Percentiles rank a stretch among this genome's conserved stretches.
These are phyloP conservation scores for Carpediemonas membranifera DNA, from an alignment of 78 protist species.

Conservation along the genomic window DNA sequence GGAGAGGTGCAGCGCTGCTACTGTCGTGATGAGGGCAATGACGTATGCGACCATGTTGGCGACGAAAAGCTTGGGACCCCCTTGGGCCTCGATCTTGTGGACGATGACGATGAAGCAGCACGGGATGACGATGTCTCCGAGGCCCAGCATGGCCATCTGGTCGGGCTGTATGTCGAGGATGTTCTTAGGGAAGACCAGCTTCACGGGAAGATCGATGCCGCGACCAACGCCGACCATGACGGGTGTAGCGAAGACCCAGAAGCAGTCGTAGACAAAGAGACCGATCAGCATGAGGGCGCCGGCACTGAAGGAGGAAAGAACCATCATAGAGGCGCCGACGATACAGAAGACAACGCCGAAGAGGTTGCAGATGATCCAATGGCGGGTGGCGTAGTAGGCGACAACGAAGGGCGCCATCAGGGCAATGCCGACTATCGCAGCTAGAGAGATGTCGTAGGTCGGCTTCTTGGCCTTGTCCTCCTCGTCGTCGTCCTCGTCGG, in stretches of 20 bases:
- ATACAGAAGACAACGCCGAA: not conserved
- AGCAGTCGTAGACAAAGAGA: slow-evolving; percentile 80
- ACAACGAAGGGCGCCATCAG: not conserved
- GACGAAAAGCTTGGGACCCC: slow-evolving; percentile 13
- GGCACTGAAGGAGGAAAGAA: not conserved
- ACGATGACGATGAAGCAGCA: slow-evolving; percentile 68
- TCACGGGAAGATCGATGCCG: slow-evolving; percentile 79
- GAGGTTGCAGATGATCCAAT: not conserved
- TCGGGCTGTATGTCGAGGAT: slow-evolving; percentile 11
- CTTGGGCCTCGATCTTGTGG: slow-evolving; percentile 51
- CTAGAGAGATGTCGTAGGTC: no score
- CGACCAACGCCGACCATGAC: slow-evolving; percentile 86
- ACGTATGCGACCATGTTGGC: slow-evolving; percentile 43
- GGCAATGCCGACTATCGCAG: no score
- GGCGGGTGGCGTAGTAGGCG: not conserved
- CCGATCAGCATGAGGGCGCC: not conserved
- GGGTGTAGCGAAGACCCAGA: slow-evolving; percentile 79
- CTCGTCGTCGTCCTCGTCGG: no score
- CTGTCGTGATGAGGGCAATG: slow-evolving; percentile 55
- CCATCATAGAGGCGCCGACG: not conserved
- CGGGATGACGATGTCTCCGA: slow-evolving; percentile 89
- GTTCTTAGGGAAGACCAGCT: slow-evolving; percentile 64
- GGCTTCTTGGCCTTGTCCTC: no score
- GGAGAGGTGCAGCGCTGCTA: slow-evolving; percentile 67
- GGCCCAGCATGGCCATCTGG: slow-evolving; percentile 72